phyloP scores from a whole-genome alignment of 768 basidiomycete genomes.

The Lactarius akahatsu region DNA sequence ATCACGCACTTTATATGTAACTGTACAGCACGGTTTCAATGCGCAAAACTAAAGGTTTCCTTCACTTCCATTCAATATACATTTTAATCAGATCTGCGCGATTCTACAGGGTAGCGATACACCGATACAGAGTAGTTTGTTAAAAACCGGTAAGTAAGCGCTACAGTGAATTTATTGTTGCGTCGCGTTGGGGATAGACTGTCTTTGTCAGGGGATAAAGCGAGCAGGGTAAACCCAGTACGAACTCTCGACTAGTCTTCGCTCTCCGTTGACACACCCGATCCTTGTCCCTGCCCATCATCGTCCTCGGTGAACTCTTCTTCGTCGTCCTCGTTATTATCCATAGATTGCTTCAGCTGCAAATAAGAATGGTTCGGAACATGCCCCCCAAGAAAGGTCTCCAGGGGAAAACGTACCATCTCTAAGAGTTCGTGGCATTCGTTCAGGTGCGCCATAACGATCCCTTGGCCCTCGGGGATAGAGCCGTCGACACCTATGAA shows the following conservation, averaged over 20 bases:
- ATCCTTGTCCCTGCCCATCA: constrained; percentile 26
- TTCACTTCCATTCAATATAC: neutral
- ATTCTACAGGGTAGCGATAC: constrained; percentile 26
- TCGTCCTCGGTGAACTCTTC: constrained; percentile 32
- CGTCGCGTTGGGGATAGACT: neutral
- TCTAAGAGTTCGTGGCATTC: constrained; percentile 96
- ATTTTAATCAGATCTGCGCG: constrained; percentile 20
- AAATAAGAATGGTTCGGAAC: constrained; percentile 1
- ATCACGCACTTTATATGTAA: too few species aligned
- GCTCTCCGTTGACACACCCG: constrained; percentile 22
- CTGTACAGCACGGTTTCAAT: too few species aligned
- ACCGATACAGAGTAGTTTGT: constrained; percentile 20
- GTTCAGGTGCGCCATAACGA: constrained; percentile 91
- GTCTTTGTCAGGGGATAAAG: neutral
- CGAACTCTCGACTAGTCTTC: constrained; percentile 13
- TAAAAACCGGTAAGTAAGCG: constrained; percentile 2
- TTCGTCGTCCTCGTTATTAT: constrained; percentile 39
- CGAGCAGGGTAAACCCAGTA: neutral
- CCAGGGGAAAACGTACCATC: constrained; percentile 63
- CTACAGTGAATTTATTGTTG: constrained; percentile 13
- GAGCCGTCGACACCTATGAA: constrained; percentile 86
- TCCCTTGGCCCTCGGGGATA: constrained; percentile 95
- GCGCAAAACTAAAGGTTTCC: too few species aligned
- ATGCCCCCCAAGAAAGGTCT: neutral
- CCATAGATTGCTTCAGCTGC: constrained; percentile 83